Percentiles rank a stretch among this genome's conserved stretches.
These are phyloP conservation scores for Dryadomyces sulphureus DNA, from an alignment of 2,329 filamentous ascomycete species.

Conservation along the genomic window DNA sequence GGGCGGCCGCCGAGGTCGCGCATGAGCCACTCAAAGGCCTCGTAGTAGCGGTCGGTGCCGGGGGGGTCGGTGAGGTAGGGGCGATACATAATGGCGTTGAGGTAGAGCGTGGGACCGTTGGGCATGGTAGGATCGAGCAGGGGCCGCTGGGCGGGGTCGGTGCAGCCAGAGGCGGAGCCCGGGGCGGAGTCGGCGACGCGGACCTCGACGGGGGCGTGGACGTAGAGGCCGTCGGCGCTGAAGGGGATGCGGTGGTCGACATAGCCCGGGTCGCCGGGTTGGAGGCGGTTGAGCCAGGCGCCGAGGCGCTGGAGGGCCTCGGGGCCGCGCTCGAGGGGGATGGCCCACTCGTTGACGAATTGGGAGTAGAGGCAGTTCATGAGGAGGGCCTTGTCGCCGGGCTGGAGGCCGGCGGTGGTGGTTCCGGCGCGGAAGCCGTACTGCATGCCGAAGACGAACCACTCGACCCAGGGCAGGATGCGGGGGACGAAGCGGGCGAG, in stretches of 20 bases:
- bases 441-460: slow-evolving; percentile 95
- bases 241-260: slow-evolving; percentile 54
- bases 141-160: slow-evolving; percentile 19
- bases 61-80: slow-evolving; percentile 59
- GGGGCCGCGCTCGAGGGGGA: slow-evolving; percentile 72
- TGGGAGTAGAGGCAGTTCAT: slow-evolving; percentile 99
- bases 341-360: slow-evolving; percentile 95
- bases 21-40: slow-evolving; percentile 74
- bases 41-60: slow-evolving; percentile 54
- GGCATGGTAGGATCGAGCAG: slow-evolving; percentile 46
- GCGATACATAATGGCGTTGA: slow-evolving; percentile 68
- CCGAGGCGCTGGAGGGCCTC: slow-evolving; percentile 73
- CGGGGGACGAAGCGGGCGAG: slow-evolving; percentile 63
- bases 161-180: background rate
- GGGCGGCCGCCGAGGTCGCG: slow-evolving; percentile 57
- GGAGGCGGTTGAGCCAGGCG: slow-evolving; percentile 61
- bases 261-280: slow-evolving; percentile 41
- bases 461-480: slow-evolving; percentile 77
- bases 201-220: slow-evolving; percentile 68
- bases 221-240: slow-evolving; percentile 50
- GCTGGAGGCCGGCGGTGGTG: slow-evolving; percentile 58
- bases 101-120: slow-evolving; percentile 55
- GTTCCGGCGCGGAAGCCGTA: slow-evolving; percentile 63
- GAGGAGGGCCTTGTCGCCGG: slow-evolving; percentile 63
- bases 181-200: slow-evolving; percentile 49